Percentiles rank a stretch among this genome's conserved stretches.
Evolutionary conservation across 1,139 yeast genomes (phyloP).

Genomic region (Zygoascus hellenicus): DNA sequence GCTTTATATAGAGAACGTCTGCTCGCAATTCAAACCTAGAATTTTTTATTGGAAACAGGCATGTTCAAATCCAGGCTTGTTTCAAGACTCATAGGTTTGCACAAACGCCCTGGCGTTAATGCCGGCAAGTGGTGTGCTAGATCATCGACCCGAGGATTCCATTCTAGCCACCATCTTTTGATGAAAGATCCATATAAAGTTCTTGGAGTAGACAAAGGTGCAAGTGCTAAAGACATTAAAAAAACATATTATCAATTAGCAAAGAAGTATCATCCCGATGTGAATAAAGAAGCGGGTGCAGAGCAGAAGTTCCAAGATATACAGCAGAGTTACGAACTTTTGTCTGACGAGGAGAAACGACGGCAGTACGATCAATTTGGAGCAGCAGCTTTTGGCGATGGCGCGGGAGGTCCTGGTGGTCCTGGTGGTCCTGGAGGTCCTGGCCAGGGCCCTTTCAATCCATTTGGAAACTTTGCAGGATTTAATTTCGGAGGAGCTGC

Average conservation of each 20-base stretch:
- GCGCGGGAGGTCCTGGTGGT: conserved; percentile 40
- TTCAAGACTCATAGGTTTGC: conserved; percentile 1
- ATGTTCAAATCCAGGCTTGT: conserved; percentile 2
- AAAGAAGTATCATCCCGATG: conserved; percentile 93
- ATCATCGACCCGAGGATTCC: conserved; percentile 8
- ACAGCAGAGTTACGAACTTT: conserved; percentile 89
- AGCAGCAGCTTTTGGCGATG: conserved; percentile 70
- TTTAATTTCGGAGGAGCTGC: conserved; percentile 53
- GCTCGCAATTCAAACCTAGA: background rate
- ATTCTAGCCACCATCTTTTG: conserved; percentile 6
- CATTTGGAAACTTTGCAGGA: conserved; percentile 34
- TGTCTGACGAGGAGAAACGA: conserved; percentile 81
- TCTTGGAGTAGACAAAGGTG: conserved; percentile 67
- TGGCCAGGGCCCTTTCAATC: conserved; percentile 36
- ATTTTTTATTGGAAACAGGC: background rate
- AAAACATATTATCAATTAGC: conserved; percentile 92
- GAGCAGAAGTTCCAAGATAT: conserved; percentile 86
- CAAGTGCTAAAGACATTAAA: conserved; percentile 80
- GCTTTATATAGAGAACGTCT: background rate
- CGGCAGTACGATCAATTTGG: conserved; percentile 92
- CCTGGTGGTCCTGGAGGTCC: conserved; percentile 31
- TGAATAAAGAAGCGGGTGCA: conserved; percentile 84
- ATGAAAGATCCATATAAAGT: conserved; percentile 75
- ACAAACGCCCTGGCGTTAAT: background rate
- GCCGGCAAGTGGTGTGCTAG: background rate